Evolutionary conservation across 495 filamentous ascomycete genomes (phyloP).

Genomic region (Trypethelium eluteriae): DNA sequence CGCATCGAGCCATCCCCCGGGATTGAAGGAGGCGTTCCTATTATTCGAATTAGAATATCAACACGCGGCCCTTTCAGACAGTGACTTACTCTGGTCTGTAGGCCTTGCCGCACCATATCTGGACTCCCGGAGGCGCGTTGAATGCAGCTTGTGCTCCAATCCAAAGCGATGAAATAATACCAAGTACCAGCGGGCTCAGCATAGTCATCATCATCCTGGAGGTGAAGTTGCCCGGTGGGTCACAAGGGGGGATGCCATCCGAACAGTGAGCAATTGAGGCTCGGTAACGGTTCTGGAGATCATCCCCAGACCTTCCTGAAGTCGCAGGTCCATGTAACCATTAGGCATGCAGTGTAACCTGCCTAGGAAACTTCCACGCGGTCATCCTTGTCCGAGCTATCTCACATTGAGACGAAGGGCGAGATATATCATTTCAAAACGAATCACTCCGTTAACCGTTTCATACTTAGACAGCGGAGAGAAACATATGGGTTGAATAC

Average conservation of each 20-base stretch:
- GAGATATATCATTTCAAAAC: no score
- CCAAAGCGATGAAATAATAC: background rate
- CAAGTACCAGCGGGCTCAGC: background rate
- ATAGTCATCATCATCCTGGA: background rate
- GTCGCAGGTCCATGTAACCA: background rate
- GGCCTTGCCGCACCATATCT: conserved; percentile 3
- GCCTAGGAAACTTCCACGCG: background rate
- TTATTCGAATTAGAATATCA: background rate
- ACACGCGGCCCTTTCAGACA: background rate
- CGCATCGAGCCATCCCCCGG: conserved; percentile 49
- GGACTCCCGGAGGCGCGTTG: background rate
- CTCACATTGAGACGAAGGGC: no score
- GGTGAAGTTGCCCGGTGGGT: background rate
- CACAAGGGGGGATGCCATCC: background rate
- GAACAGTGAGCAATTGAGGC: background rate
- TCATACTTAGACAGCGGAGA: no score
- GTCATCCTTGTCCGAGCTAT: background rate
- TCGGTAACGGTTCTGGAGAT: conserved; percentile 4
- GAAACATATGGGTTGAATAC: no score
- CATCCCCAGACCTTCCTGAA: background rate
- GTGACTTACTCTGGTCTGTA: background rate
- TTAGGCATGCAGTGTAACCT: conserved; percentile 6
- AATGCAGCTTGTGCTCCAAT: background rate
- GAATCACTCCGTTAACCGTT: no score
- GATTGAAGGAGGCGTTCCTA: conserved; percentile 40